Conservation (phyloP, 805 yeast species). For the Candida silvicultrix region DNA sequence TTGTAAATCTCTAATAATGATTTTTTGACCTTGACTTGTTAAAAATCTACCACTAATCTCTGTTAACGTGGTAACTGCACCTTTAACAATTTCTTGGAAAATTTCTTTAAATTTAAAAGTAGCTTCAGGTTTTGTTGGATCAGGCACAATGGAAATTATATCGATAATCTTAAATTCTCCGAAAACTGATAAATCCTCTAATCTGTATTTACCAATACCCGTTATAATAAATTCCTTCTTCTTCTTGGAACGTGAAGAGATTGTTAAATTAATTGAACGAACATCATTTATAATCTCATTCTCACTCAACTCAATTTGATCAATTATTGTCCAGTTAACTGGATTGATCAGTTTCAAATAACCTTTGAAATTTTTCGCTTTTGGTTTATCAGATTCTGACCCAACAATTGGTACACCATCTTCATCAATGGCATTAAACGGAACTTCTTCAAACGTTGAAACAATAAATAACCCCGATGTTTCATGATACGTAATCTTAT, state of each 20-base stretch:
- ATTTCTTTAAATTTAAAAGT: conserved; percentile 71
- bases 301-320: conserved; percentile 55
- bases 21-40: conserved; percentile 78
- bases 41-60: conserved; percentile 81
- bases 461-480: conserved; percentile 54
- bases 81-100: conserved; percentile 68
- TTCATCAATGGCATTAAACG: conserved; percentile 65
- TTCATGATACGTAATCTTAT: conserved; percentile 64
- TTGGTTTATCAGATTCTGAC: conserved; percentile 38
- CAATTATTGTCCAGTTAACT: conserved; percentile 65
- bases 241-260: conserved; percentile 31
- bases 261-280: conserved; percentile 28
- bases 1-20: conserved; percentile 73
- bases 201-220: conserved; percentile 72
- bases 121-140: conserved; percentile 80
- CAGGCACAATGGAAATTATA: conserved; percentile 79
- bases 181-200: conserved; percentile 74
- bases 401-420: conserved; percentile 65
- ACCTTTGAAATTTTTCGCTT: conserved; percentile 55
- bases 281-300: conserved; percentile 48
- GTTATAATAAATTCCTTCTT: conserved; percentile 64
- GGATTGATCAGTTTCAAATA: conserved; percentile 65
- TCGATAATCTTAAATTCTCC: conserved; percentile 76
- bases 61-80: conserved; percentile 74
- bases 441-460: conserved; percentile 51